Base-by-base conservation (phyloP, 164 flowering plant genomes). In the Buxus sempervirens region DNA sequence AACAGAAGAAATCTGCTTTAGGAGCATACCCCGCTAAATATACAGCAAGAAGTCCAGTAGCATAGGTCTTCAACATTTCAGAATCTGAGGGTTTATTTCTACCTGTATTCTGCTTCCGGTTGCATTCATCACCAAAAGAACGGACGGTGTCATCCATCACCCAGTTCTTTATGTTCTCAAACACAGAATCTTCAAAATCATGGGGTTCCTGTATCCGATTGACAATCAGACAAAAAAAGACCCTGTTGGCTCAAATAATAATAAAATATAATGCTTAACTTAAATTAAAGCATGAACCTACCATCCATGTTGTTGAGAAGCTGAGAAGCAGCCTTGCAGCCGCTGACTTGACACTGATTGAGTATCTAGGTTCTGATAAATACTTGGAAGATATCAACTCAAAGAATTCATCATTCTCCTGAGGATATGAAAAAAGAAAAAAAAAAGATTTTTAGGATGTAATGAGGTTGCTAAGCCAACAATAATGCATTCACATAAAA, bases 351-450 rank as follows among this genome's bases (percentile, higher is more conserved):
- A 93, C 73, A 20, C 93, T 70, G 10, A 78, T 72, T 62, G 90
- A 70, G 69, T 83, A 90, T 80, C 91, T 81, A 66, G 78, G 60
- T 60, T 88, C 98, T 24, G 87, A 79, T 51, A 96, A 80, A 75
- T 82, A 90, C 69, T 72, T 86, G 15, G 88, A 84, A 25, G 97
- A 88, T 76, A 96, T 80, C 82, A 89, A 79, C 54, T 96, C 98
- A 78, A 88, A 90, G 73, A 96, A 96, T 12, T 96, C 98, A 74
- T 90, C 99, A 73, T 96, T 88, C 4, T 93, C 99, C 99, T 96
- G 91, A 65, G 63, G 21, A 68, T n/a, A n/a, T n/a, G 64, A 65
- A 25, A 54, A 27, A 51, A 38, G 23, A 63, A 16, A 53, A 32
- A 25, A 59, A 48, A 13, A 16, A n/a, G 0, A 26, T 12, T 1